Evolutionary conservation across 345 rosid genomes (phyloP).

Genomic region (Aurinia saxatilis): DNA sequence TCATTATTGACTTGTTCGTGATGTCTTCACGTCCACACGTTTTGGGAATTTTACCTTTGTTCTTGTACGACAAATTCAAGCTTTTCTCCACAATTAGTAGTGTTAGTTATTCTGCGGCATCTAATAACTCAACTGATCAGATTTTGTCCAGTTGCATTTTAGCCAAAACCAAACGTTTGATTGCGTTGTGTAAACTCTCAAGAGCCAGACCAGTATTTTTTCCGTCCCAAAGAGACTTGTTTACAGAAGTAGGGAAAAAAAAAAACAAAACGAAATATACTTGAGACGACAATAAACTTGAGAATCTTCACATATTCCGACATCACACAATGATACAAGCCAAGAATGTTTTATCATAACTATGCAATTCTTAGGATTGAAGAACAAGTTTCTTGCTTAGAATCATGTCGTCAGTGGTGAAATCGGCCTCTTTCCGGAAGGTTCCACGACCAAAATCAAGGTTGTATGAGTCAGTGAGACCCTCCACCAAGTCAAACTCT

Average conservation of each 20-base stretch:
- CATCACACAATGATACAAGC: conserved; percentile 10
- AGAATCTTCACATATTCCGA: not conserved
- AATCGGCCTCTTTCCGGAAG: conserved; percentile 83
- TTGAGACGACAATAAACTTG: not conserved
- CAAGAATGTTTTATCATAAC: conserved; percentile 8
- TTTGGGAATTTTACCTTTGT: too few species aligned
- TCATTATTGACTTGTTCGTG: not conserved
- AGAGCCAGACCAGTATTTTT: too few species aligned
- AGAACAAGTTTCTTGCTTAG: conserved; percentile 77
- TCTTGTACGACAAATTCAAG: too few species aligned
- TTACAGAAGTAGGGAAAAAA: not conserved
- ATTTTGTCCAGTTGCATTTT: too few species aligned
- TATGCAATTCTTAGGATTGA: conserved; percentile 32
- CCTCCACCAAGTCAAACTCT: conserved; percentile 72
- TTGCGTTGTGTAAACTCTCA: too few species aligned
- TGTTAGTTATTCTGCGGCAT: too few species aligned
- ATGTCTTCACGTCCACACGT: not conserved
- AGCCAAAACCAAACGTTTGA: too few species aligned
- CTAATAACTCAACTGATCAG: too few species aligned
- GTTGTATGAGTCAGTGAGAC: conserved; percentile 91
- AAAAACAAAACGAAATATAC: not conserved
- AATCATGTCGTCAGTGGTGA: conserved; percentile 81
- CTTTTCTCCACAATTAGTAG: too few species aligned
- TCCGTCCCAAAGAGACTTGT: not conserved
- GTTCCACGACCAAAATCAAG: conserved; percentile 91